Base-by-base conservation (phyloP, 2,329 filamentous ascomycete genomes). In the Ceratocystis cacaofunesta region DNA sequence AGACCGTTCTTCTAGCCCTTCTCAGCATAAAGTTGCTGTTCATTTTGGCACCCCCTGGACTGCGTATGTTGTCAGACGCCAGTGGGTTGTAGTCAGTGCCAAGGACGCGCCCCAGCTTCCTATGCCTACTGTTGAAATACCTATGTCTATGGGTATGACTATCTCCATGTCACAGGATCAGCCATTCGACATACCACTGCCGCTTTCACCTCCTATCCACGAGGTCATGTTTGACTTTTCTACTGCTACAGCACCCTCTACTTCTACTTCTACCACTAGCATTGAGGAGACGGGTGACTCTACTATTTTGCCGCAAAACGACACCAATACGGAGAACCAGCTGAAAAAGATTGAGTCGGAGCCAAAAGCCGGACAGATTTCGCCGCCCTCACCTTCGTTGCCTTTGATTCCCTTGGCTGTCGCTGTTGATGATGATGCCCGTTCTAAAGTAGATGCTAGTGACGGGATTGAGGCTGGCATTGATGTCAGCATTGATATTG, bases 21-120 rank as follows among this genome's bases (percentile, higher is more conserved):
- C 68, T 68, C 30, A 52, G 10, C 41, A 44, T 15, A 64, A 46
- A 36, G 30, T 50, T 12, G 52, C 61, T 3, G 69, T 72, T 32
- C 73, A 75, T 66, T 70, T 73, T 10, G 73, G 72, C 55, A 69
- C 72, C 43, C 69, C 72, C 62, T 78, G 76, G 76, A 77, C 76
- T 12, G 72, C 73, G 62, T 74, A 71, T 43, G 66, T 74, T 43
- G 69, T 77, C 19, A 69, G 71, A 17, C 67, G 70, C 43, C 70
- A 71, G 69, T 78, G 75, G 75, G 71, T 74, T 30, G 72, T 78
- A 22, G 72, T 77, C 69, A 74, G 75, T 65, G 72, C 73, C 57
- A 78, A 77, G 65, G 72, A 74, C 65, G 70, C 71, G n/a, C 70
- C 70, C 41, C 69, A 71, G 28, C 36, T 60, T n/a, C 30, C 61